These are phyloP conservation scores for Dicorynia guianensis DNA, from an alignment of 306 rosid genomes.

Conservation along the genomic window DNA sequence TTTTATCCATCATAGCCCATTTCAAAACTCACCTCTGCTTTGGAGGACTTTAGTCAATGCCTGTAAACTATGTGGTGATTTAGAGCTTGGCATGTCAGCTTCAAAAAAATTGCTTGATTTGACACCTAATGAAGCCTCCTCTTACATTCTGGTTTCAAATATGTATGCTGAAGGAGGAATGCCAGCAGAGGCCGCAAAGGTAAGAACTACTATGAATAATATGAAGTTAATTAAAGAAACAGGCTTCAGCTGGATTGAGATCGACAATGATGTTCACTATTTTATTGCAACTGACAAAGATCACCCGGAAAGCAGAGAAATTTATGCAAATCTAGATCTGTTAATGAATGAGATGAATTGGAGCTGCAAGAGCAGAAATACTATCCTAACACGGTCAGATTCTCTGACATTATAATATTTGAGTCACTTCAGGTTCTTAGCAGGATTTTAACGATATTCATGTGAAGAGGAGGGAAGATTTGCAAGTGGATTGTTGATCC, in stretches of 20 bases:
- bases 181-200: slow-evolving; percentile 60
- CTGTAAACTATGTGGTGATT: slow-evolving; percentile 50
- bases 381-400: slow-evolving; percentile 12
- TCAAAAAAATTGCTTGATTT: slow-evolving; percentile 55
- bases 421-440: slow-evolving; percentile 1
- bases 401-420: slow-evolving; percentile 27
- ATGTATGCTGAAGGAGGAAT: slow-evolving; percentile 58
- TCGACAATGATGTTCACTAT: slow-evolving; percentile 53
- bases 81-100: slow-evolving; percentile 51
- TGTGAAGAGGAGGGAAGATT: slow-evolving; percentile 13
- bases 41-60: slow-evolving; percentile 64
- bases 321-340: slow-evolving; percentile 49
- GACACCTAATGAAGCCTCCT: slow-evolving; percentile 59
- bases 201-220: slow-evolving; percentile 61
- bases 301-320: slow-evolving; percentile 57
- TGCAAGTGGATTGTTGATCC: slow-evolving; percentile 7
- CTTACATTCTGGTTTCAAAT: slow-evolving; percentile 59
- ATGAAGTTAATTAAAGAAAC: slow-evolving; percentile 56
- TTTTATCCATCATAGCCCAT: slow-evolving; percentile 49
- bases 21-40: slow-evolving; percentile 53
- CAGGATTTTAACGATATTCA: slow-evolving; percentile 14
- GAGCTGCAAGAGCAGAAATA: slow-evolving; percentile 20
- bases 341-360: slow-evolving; percentile 39
- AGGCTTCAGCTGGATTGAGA: slow-evolving; percentile 62
- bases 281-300: slow-evolving; percentile 56